Evolutionary conservation across 1,284 basidiomycete genomes (phyloP).

Genomic region (Ganoderma resinaceum): DNA sequence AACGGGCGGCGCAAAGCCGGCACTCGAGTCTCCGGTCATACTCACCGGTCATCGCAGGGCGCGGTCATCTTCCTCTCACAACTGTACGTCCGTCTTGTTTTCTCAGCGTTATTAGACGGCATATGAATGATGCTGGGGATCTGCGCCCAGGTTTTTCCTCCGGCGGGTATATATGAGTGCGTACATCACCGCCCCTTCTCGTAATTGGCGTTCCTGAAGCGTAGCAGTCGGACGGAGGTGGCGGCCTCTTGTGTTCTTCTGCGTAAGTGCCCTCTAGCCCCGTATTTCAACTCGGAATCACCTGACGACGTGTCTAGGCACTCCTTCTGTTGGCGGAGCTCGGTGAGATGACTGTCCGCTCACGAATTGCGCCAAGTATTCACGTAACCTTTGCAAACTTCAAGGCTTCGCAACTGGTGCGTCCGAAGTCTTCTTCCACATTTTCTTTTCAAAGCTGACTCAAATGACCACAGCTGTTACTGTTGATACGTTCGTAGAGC

Average conservation of each 20-base stretch:
- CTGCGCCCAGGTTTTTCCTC: constrained; percentile 21
- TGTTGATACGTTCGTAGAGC: constrained; percentile 15
- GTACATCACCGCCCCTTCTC: not conserved
- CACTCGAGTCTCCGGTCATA: not conserved
- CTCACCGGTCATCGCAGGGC: constrained; percentile 15
- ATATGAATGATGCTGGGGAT: not conserved
- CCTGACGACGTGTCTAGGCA: constrained; percentile 5
- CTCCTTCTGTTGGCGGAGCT: constrained; percentile 17
- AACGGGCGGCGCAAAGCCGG: not conserved
- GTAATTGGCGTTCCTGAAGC: not conserved
- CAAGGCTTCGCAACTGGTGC: constrained; percentile 20
- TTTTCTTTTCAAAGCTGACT: not conserved
- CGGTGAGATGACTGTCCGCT: constrained; percentile 4
- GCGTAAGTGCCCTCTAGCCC: constrained; percentile 11
- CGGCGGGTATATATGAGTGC: constrained; percentile 25
- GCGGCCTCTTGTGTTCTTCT: constrained; percentile 18
- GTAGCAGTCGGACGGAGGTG: constrained; percentile 19
- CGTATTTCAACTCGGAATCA: not conserved
- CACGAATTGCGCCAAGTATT: not conserved
- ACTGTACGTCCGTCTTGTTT: constrained; percentile 9
- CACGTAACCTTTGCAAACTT: not conserved
- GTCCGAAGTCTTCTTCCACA: not conserved
- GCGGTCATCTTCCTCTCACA: constrained; percentile 23
- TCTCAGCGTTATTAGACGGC: not conserved
- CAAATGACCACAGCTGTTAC: constrained; percentile 16